Percentiles rank a stretch among this genome's conserved stretches.
phyloP scores from a whole-genome alignment of 2,329 filamentous ascomycete species.

The Aspergillus ruber region DNA sequence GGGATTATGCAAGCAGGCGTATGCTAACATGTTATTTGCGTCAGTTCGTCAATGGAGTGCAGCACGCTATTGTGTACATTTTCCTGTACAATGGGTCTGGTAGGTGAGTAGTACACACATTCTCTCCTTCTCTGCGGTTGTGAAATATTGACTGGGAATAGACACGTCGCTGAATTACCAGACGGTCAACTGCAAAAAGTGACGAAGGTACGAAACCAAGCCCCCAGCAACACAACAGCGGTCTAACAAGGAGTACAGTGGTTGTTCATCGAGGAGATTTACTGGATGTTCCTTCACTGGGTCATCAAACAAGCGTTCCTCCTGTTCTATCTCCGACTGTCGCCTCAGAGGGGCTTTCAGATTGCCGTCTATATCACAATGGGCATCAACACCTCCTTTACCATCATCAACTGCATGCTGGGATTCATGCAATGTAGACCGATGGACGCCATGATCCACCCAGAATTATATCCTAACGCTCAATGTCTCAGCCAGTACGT shows the following conservation, averaged over 20 bases:
- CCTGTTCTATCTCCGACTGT: slow-evolving; percentile 6
- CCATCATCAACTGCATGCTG: not conserved
- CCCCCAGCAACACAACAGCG: not conserved
- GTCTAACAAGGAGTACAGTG: slow-evolving; percentile 1
- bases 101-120: not conserved
- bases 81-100: slow-evolving; percentile 1
- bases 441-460: not conserved
- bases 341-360: not conserved
- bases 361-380: not conserved
- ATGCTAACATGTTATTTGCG: not conserved
- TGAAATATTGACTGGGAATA: not conserved
- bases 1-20: not conserved
- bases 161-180: not conserved
- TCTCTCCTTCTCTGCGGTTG: not conserved
- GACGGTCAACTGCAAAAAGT: not conserved
- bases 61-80: slow-evolving; percentile 4
- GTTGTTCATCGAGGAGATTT: slow-evolving; percentile 6
- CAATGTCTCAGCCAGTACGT: not conserved
- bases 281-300: slow-evolving; percentile 7
- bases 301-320: slow-evolving; percentile 6
- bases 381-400: not conserved
- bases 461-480: not conserved
- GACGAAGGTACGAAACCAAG: not conserved
- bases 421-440: not conserved
- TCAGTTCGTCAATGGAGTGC: slow-evolving; percentile 3